Evolutionary conservation across 345 rosid genomes (phyloP).

Genomic region (Odontarrhena argentea): DNA sequence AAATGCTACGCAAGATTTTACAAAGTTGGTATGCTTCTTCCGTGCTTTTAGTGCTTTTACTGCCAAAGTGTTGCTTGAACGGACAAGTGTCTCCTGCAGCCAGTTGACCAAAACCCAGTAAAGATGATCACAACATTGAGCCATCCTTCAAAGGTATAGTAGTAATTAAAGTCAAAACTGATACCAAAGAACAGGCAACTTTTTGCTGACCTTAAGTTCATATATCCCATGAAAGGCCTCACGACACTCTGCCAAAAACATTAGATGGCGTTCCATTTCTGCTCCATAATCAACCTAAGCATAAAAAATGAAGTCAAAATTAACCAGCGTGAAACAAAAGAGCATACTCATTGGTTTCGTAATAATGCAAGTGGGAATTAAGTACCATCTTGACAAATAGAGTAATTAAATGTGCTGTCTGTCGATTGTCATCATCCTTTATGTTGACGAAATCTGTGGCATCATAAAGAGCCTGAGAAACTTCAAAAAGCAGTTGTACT

Average conservation of each 20-base stretch:
- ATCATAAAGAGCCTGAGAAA: constrained; percentile 69
- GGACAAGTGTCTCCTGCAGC: constrained; percentile 82
- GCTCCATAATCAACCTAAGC: constrained; percentile 74
- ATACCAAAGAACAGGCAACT: constrained; percentile 16
- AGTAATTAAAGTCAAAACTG: constrained; percentile 12
- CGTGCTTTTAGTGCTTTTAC: constrained; percentile 61
- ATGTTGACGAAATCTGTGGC: constrained; percentile 55
- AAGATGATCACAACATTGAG: constrained; percentile 12
- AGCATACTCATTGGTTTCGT: constrained; percentile 18
- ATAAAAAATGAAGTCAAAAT: constrained; percentile 40
- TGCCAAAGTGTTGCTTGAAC: constrained; percentile 75
- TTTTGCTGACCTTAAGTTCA: constrained; percentile 67
- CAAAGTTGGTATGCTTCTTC: constrained; percentile 50
- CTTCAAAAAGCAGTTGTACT: constrained; percentile 72
- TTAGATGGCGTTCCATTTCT: constrained; percentile 66
- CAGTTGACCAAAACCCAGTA: constrained; percentile 29
- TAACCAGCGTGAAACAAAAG: constrained; percentile 27
- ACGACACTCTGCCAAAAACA: constrained; percentile 85
- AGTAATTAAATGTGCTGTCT: constrained; percentile 58
- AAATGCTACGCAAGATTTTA: constrained; percentile 84
- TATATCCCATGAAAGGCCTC: constrained; percentile 65
- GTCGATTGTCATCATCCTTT: constrained; percentile 74
- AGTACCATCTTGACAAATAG: constrained; percentile 76
- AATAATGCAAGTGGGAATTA: constrained; percentile 23
- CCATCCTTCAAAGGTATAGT: constrained; percentile 21